These are phyloP conservation scores for Hibiscus mutabilis DNA, from an alignment of 345 rosid species.

Conservation along the genomic window DNA sequence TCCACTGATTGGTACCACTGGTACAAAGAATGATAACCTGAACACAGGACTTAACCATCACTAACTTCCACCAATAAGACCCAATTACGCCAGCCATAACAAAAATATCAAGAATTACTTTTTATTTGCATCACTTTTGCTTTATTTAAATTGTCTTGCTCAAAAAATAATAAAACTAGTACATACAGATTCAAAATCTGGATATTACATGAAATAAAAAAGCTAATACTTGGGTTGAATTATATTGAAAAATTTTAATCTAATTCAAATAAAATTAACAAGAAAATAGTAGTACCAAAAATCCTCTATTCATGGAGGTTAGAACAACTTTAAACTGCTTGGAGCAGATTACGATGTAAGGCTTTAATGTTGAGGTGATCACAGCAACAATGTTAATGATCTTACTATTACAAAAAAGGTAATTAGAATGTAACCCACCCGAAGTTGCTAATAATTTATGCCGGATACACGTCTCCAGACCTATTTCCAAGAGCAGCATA, in stretches of 20 bases:
- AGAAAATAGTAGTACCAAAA: not conserved
- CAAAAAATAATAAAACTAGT: not conserved
- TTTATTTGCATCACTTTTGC: not conserved
- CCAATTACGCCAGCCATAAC: not conserved
- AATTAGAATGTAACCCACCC: slow-evolving; percentile 35
- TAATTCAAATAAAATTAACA: not conserved
- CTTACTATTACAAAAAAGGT: slow-evolving; percentile 2
- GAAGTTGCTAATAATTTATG: slow-evolving; percentile 94
- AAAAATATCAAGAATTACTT: not conserved
- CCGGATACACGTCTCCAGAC: slow-evolving; percentile 82
- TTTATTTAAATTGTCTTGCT: not conserved
- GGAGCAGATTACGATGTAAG: not conserved
- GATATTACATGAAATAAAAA: not conserved
- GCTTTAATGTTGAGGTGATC: not conserved
- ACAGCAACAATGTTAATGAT: not conserved
- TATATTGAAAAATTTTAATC: not conserved
- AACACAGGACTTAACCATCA: slow-evolving; percentile 8
- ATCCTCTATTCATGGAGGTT: not conserved
- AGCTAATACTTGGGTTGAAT: not conserved
- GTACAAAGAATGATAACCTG: slow-evolving; percentile 91
- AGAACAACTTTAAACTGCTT: not conserved
- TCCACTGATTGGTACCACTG: slow-evolving; percentile 97
- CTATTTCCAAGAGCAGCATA: slow-evolving; percentile 88
- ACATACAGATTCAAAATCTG: not conserved
- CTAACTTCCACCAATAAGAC: slow-evolving; percentile 7